Evolutionary conservation across 768 basidiomycete species (phyloP).

Genomic region (Pseudohyphozyma bogoriensis): DNA sequence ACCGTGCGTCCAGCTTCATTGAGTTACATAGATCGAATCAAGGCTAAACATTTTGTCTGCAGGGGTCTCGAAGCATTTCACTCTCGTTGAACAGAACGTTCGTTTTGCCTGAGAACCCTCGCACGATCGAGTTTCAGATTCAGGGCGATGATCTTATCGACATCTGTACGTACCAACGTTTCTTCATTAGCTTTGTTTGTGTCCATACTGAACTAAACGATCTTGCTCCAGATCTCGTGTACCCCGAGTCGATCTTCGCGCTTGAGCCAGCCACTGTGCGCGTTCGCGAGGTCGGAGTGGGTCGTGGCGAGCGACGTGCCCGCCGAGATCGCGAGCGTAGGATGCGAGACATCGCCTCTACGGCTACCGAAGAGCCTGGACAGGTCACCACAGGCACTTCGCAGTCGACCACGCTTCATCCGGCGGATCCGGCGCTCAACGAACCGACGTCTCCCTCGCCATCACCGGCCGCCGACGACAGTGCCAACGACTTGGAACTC

Average conservation of each 20-base stretch:
- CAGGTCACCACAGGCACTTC: constrained; percentile 36
- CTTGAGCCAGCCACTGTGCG: constrained; percentile 85
- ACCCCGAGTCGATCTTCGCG: constrained; percentile 83
- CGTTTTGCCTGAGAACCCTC: constrained; percentile 80
- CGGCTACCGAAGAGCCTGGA: constrained; percentile 35
- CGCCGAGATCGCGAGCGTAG: constrained; percentile 70
- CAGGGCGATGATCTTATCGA: constrained; percentile 90
- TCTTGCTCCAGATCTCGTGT: constrained; percentile 46
- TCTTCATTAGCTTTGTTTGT: no score
- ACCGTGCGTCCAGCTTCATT: constrained; percentile 75
- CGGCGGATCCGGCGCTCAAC: constrained; percentile 8
- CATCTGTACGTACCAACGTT: constrained; percentile 49
- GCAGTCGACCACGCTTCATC: constrained; percentile 43
- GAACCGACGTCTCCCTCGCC: not conserved
- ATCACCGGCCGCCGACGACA: not conserved
- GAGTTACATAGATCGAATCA: not conserved
- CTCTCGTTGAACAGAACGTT: constrained; percentile 84
- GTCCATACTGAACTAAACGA: not conserved
- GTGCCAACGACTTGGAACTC: not conserved
- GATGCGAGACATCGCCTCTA: constrained; percentile 48
- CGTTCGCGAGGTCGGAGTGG: constrained; percentile 86
- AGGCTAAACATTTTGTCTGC: not conserved
- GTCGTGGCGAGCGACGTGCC: constrained; percentile 73
- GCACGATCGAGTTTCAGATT: constrained; percentile 73
- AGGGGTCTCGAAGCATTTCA: constrained; percentile 47